Base-by-base conservation (phyloP, 2,329 filamentous ascomycete genomes). In the Eurotiales sp. region DNA sequence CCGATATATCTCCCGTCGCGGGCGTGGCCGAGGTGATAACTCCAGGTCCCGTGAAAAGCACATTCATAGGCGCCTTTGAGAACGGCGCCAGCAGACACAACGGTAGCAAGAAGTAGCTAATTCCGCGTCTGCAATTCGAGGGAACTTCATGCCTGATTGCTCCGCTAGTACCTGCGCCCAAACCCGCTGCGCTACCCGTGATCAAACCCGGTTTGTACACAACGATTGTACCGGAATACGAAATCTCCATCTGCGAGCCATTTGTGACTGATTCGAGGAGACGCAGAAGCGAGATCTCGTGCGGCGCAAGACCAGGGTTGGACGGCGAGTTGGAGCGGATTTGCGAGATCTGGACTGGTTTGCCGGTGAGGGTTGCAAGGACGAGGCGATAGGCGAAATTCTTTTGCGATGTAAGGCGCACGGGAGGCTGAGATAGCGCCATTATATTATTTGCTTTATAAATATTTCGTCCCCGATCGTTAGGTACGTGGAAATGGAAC, bases 261-360 rank as follows among this genome's bases (percentile, higher is more conserved):
- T 99, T 99, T 64, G 93, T 99, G 62, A 99, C 80, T 59, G 89
- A 82, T 71, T 97, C 93, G 64, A 99, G 85, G 15, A 99, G 87
- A 52, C 93, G 91, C 27, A 99, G 81, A 71, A 99, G 92, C 42
- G 93, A 97, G 63, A 97, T 85, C 73, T 99, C 93, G 75, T 96
- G 87, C 44, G 90, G 86, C 49, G 89, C 86, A 50, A 99, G 87
- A 63, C 93, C 93, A 1, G 93, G 91, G 62, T 87, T 85, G 36
- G 89, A 91, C 42, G 87, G 85, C 37, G 90, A 96, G 14, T 86
- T 83, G 58, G 88, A 84, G 64, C 93, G 89, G 74, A 99, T 97
- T 71, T 93, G 87, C 48, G 92, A 93, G 67, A 99, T 92, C 72
- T 92, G 90, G 51, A 97, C 76, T 2, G 93, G 85, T 32, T 87